phyloP scores from a whole-genome alignment of 345 rosid species.

The Eucalyptus cloeziana region DNA sequence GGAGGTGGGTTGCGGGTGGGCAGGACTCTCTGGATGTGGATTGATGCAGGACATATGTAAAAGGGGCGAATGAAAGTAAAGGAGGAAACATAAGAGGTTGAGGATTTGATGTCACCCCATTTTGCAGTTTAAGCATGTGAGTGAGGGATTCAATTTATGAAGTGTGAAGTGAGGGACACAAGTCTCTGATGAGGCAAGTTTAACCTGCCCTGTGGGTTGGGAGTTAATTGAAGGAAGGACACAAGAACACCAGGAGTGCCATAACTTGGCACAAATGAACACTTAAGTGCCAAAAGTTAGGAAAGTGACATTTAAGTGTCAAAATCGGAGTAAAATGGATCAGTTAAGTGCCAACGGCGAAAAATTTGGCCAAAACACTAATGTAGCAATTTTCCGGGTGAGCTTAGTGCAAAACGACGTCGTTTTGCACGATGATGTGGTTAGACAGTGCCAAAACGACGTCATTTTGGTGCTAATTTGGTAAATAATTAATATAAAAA shows the following conservation, averaged over 20 bases:
- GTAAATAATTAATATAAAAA: too few species aligned
- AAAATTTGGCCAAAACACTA: too few species aligned
- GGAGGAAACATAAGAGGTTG: not conserved
- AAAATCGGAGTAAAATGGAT: too few species aligned
- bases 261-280: too few species aligned
- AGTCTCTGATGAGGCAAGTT: not conserved
- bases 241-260: too few species aligned
- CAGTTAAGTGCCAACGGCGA: too few species aligned
- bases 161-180: not conserved
- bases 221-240: not conserved
- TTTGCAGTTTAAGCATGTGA: not conserved
- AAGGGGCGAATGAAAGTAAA: not conserved
- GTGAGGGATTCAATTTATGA: not conserved
- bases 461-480: too few species aligned
- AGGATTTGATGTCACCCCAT: not conserved
- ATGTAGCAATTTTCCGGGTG: rapidly evolving
- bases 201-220: not conserved
- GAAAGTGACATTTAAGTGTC: too few species aligned
- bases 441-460: too few species aligned
- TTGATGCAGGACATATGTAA: not conserved
- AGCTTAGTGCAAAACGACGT: too few species aligned
- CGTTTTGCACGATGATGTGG: too few species aligned
- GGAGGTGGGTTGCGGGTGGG: not conserved
- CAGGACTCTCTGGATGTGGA: not conserved
- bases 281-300: too few species aligned